phyloP scores from a whole-genome alignment of 352 stramenopile genomes.

The Phytophthora multivora region DNA sequence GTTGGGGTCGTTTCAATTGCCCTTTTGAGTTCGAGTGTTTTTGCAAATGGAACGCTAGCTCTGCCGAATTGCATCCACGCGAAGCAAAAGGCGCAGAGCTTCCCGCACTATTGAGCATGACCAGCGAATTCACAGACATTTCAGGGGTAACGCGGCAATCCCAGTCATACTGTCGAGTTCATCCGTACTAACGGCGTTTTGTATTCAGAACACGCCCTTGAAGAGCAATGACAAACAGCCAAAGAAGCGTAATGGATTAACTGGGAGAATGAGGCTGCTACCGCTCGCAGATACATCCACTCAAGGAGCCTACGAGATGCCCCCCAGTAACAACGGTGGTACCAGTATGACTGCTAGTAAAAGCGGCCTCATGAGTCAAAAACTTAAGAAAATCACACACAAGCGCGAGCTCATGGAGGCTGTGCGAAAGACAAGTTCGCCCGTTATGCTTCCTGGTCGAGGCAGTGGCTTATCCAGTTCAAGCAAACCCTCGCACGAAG shows the following conservation, averaged over 20 bases:
- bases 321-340: conserved; percentile 36
- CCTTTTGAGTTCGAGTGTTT: conserved; percentile 20
- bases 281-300: conserved; percentile 45
- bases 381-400: conserved; percentile 77
- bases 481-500: conserved; percentile 32
- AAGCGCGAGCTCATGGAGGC: conserved; percentile 80
- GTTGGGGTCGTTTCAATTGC: conserved; percentile 29
- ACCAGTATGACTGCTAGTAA: conserved; percentile 31
- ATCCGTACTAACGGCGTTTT: too few relatives aligned
- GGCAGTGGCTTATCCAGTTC: conserved; percentile 38
- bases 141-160: conserved; percentile 34
- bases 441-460: conserved; percentile 59
- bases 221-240: conserved; percentile 41
- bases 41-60: conserved; percentile 34
- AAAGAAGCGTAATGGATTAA: conserved; percentile 56
- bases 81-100: conserved; percentile 12
- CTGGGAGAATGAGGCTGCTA: conserved; percentile 52
- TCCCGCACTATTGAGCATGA: conserved; percentile 30
- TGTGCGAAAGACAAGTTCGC: conserved; percentile 74
- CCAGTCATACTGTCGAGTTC: too few relatives aligned
- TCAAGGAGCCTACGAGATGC: conserved; percentile 33
- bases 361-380: conserved; percentile 30
- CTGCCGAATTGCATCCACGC: conserved; percentile 14
- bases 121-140: conserved; percentile 66
- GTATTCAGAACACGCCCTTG: conserved; percentile 30